A percentile compares a stretch with the other conserved stretches of the same genome.
phyloP scores from a whole-genome alignment of 2,329 filamentous ascomycete species.

The Pyrenophora tritici-repentis region DNA sequence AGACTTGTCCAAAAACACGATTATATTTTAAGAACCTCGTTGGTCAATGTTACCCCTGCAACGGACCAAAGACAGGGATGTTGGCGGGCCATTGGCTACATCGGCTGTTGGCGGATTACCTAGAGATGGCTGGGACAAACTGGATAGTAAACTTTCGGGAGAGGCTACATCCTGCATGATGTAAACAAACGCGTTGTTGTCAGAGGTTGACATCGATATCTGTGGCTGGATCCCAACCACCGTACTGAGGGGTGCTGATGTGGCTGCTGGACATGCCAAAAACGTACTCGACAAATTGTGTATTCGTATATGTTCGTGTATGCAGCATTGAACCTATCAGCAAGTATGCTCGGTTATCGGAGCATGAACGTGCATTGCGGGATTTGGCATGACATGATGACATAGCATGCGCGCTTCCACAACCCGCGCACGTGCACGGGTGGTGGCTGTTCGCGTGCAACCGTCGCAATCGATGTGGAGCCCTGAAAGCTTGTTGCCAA shows the following conservation, averaged over 20 bases:
- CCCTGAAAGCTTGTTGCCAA: too few relatives aligned
- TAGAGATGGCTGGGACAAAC: slow-evolving; percentile 21
- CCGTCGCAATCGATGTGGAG: not conserved
- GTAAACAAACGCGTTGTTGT: slow-evolving; percentile 7
- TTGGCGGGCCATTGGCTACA: slow-evolving; percentile 14
- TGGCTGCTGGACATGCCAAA: not conserved
- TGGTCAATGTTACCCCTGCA: slow-evolving; percentile 21
- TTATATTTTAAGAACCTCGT: slow-evolving; percentile 16
- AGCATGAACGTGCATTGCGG: not conserved
- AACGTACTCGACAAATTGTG: not conserved
- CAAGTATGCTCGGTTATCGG: not conserved
- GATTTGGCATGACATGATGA: too few relatives aligned
- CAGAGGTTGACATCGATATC: not conserved
- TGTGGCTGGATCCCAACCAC: slow-evolving; percentile 12
- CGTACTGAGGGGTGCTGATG: slow-evolving; percentile 1
- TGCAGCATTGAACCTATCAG: too few relatives aligned
- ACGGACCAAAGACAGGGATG: slow-evolving; percentile 13
- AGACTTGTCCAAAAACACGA: slow-evolving; percentile 21
- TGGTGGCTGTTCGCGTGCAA: too few relatives aligned
- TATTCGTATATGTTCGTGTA: too few relatives aligned
- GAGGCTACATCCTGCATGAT: slow-evolving; percentile 13
- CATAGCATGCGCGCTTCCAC: too few relatives aligned
- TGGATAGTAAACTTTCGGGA: slow-evolving; percentile 19
- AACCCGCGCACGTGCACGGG: too few relatives aligned
- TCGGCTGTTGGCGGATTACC: slow-evolving; percentile 17